Evolutionary conservation across 345 rosid species (phyloP).

Genomic region (Citrus medica): DNA sequence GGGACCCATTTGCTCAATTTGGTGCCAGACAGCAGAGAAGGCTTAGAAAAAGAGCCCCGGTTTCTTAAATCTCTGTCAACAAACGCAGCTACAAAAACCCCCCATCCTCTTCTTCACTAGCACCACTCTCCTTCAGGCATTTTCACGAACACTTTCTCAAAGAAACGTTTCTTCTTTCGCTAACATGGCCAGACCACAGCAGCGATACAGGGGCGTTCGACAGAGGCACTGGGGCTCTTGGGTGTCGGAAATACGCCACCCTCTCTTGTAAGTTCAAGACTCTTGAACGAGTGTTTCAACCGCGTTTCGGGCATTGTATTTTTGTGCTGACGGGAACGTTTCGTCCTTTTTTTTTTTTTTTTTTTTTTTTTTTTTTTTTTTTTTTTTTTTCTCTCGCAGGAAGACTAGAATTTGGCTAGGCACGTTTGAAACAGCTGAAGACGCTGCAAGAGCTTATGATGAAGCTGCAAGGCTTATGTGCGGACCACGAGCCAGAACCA

Average conservation of each 20-base stretch:
- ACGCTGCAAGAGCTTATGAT: slow-evolving; percentile 92
- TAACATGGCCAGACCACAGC: slow-evolving; percentile 89
- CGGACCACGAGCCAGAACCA: slow-evolving; percentile 90
- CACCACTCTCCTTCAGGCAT: slow-evolving; percentile 29
- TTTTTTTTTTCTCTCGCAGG: slow-evolving; percentile 28
- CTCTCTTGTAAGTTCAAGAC: slow-evolving; percentile 59
- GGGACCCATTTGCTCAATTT: slow-evolving; percentile 54
- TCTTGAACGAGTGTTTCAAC: background rate
- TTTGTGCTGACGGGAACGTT: slow-evolving; percentile 21
- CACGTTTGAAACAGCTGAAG: slow-evolving; percentile 96
- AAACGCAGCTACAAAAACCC: slow-evolving; percentile 59
- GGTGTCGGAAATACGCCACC: slow-evolving; percentile 99
- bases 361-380: no score
- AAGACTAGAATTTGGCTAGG: slow-evolving; percentile 98
- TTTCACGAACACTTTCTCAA: slow-evolving; percentile 36
- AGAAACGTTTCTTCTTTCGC: slow-evolving; percentile 17
- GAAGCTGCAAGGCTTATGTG: slow-evolving; percentile 99
- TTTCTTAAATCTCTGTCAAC: slow-evolving; percentile 20
- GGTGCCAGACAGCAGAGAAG: slow-evolving; percentile 52
- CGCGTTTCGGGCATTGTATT: background rate
- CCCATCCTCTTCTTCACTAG: slow-evolving; percentile 23
- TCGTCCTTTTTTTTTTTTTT: slow-evolving; percentile 6
- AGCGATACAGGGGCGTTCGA: slow-evolving; percentile 91
- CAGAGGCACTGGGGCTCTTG: slow-evolving; percentile 99
- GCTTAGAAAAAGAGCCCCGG: slow-evolving; percentile 30